These are phyloP conservation scores for Phytophthora hybrid DNA, from an alignment of 352 stramenopile species.

Conservation along the genomic window DNA sequence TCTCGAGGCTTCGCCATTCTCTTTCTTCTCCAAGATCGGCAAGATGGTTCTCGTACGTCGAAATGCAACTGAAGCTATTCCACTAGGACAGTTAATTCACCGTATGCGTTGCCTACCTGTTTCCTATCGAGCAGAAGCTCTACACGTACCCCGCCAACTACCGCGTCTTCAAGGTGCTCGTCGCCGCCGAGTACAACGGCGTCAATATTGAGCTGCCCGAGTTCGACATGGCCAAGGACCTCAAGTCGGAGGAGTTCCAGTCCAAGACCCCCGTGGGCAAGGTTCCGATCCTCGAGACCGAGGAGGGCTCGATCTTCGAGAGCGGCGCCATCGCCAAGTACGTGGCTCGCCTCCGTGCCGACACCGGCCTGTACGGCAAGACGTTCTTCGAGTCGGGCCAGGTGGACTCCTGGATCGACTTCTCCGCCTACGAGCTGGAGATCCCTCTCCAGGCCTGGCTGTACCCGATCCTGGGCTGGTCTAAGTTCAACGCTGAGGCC, in stretches of 20 bases:
- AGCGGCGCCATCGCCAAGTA: slow-evolving; percentile 95
- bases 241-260: slow-evolving; percentile 78
- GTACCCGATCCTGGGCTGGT: slow-evolving; percentile 90
- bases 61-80: too few relatives aligned
- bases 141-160: slow-evolving; percentile 92
- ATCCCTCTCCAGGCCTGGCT: slow-evolving; percentile 89
- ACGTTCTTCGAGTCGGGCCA: slow-evolving; percentile 93
- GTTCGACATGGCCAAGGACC: slow-evolving; percentile 70
- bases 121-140: slow-evolving; percentile 66
- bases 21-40: slow-evolving; percentile 27
- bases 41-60: slow-evolving; percentile 33
- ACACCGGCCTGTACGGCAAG: slow-evolving; percentile 89
- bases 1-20: slow-evolving; percentile 6
- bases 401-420: slow-evolving; percentile 96
- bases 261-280: slow-evolving; percentile 92
- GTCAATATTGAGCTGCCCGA: slow-evolving; percentile 84
- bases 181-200: slow-evolving; percentile 95
- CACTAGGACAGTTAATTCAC: background rate
- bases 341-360: slow-evolving; percentile 87
- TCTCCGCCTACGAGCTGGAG: slow-evolving; percentile 92
- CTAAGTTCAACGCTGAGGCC: slow-evolving; percentile 78
- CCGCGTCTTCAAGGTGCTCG: slow-evolving; percentile 94
- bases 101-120: background rate
- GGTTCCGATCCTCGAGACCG: slow-evolving; percentile 89
- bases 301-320: slow-evolving; percentile 86